Conservation (phyloP, 129 eudicot species). For the Heracleum sosnowskyi region DNA sequence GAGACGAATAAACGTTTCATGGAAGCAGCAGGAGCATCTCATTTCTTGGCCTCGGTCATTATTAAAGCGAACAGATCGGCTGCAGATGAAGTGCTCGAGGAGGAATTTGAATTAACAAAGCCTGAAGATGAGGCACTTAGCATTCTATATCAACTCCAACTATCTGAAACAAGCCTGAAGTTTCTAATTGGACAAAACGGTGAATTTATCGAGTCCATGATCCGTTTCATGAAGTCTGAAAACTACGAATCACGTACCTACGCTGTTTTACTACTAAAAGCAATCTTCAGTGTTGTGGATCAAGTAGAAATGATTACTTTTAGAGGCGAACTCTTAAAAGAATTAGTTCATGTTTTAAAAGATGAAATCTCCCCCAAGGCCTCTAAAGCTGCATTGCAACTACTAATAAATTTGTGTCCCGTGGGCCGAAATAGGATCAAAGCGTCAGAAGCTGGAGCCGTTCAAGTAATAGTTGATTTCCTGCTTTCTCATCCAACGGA, state of each 20-base stretch:
- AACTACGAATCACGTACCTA: slow-evolving; percentile 33
- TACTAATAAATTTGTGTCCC: slow-evolving; percentile 19
- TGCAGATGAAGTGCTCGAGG: neutral
- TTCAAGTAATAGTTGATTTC: slow-evolving; percentile 15
- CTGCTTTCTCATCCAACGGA: slow-evolving; percentile 23
- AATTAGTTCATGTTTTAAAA: slow-evolving; percentile 15
- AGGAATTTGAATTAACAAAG: neutral
- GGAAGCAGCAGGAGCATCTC: slow-evolving; percentile 24
- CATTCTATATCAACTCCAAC: slow-evolving; percentile 20
- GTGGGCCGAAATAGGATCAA: slow-evolving; percentile 34
- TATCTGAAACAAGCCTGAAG: slow-evolving; percentile 23
- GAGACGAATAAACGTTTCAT: slow-evolving; percentile 28
- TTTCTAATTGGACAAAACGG: slow-evolving; percentile 2
- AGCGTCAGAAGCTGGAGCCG: slow-evolving; percentile 32
- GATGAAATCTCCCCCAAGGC: slow-evolving; percentile 29
- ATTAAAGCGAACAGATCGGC: neutral
- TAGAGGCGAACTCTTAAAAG: slow-evolving; percentile 12
- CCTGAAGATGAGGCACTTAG: slow-evolving; percentile 28
- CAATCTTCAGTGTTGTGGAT: slow-evolving; percentile 23
- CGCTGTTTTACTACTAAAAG: slow-evolving; percentile 21
- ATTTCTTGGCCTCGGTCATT: slow-evolving; percentile 23
- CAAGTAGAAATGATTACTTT: slow-evolving; percentile 13
- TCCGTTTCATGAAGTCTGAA: slow-evolving; percentile 21
- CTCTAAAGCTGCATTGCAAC: slow-evolving; percentile 28
- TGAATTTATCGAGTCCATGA: slow-evolving; percentile 18